phyloP scores from a whole-genome alignment of 2,329 filamentous ascomycete species.

The Botrytis pseudocinerea region DNA sequence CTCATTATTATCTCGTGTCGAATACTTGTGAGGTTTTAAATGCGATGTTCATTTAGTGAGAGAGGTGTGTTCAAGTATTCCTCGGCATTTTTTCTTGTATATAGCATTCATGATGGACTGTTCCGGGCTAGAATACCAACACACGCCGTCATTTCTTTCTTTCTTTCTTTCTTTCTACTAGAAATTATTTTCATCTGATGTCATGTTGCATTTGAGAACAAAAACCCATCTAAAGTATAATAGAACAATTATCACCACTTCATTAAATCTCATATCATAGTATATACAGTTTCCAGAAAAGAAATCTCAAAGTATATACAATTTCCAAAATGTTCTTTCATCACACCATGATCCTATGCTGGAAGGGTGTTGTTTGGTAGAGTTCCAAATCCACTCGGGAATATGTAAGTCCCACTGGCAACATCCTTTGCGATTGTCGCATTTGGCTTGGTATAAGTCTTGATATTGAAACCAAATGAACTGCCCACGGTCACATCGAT shows the following conservation, averaged over 20 bases:
- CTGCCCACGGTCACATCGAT: slow-evolving; percentile 12
- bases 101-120: neutral
- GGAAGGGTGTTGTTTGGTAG: slow-evolving; percentile 16
- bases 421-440: slow-evolving; percentile 2
- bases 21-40: neutral
- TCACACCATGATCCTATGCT: neutral
- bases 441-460: slow-evolving; percentile 2
- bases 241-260: neutral
- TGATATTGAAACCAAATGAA: neutral
- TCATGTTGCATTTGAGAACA: neutral
- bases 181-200: neutral
- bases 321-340: neutral
- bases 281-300: neutral
- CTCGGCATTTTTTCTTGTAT: neutral
- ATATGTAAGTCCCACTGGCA: slow-evolving; percentile 8
- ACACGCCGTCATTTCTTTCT: neutral
- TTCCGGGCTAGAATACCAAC: neutral
- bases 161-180: neutral
- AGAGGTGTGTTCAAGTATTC: neutral
- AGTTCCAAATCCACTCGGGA: slow-evolving; percentile 17
- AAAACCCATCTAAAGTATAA: neutral
- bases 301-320: neutral
- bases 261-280: neutral
- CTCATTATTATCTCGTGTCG: neutral
- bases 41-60: neutral